Evolutionary conservation across 2,329 filamentous ascomycete species (phyloP).

Genomic region (Blastomyces silverae): DNA sequence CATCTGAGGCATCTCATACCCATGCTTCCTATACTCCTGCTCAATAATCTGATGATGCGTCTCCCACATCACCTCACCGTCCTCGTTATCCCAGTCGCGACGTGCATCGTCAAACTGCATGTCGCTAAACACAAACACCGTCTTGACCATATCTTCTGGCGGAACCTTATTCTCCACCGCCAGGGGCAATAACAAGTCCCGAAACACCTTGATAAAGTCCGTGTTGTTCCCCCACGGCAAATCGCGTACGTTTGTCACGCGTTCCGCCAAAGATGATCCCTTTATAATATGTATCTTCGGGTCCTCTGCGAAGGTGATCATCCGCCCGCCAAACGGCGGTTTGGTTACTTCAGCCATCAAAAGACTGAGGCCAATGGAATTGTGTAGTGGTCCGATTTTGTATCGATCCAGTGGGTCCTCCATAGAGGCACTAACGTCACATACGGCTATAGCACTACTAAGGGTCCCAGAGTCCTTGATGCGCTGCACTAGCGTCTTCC

Average conservation of each 20-base stretch:
- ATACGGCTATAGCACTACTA: conserved; percentile 50
- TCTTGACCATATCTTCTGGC: conserved; percentile 55
- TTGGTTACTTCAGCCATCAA: conserved; percentile 49
- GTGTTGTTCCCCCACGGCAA: conserved; percentile 43
- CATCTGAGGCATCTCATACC: conserved; percentile 55
- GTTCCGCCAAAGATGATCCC: conserved; percentile 36
- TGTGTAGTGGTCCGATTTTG: conserved; percentile 47
- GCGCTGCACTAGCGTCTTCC: conserved; percentile 53
- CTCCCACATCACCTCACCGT: conserved; percentile 29
- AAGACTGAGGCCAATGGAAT: conserved; percentile 51
- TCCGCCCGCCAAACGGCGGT: conserved; percentile 49
- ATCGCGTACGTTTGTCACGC: conserved; percentile 32
- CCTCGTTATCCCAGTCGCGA: neutral
- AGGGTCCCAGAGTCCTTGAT: conserved; percentile 52
- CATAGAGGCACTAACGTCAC: conserved; percentile 55
- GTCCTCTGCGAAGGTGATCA: conserved; percentile 49
- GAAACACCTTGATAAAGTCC: conserved; percentile 51
- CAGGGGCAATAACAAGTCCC: conserved; percentile 49
- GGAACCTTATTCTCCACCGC: conserved; percentile 46
- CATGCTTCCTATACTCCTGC: conserved; percentile 41
- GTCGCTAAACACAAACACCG: conserved; percentile 55
- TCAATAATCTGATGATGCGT: conserved; percentile 49
- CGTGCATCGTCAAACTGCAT: conserved; percentile 52
- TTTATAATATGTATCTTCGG: conserved; percentile 43
- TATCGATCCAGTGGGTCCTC: conserved; percentile 25